A percentile compares a stretch with the other conserved stretches of the same genome.
These are phyloP conservation scores for Chrysanthemum seticuspe DNA, from an alignment of 129 eudicot species.

Conservation along the genomic window DNA sequence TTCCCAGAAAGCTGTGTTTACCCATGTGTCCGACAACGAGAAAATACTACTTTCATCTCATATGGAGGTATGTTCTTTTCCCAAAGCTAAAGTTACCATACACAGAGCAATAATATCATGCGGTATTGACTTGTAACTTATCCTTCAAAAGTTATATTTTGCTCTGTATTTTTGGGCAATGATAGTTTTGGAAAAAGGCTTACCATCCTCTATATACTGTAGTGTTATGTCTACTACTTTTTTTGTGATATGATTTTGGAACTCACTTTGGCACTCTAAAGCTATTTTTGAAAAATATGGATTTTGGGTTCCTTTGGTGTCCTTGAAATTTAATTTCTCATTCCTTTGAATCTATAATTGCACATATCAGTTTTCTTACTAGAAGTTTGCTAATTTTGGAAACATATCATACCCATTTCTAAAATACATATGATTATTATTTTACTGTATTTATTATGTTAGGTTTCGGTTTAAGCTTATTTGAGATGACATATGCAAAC, in stretches of 20 bases:
- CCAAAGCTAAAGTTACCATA: conserved; percentile 18
- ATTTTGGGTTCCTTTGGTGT: conserved; percentile 8
- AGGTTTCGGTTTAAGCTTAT: not conserved
- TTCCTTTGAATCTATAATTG: not conserved
- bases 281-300: not conserved
- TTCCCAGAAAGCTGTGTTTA: conserved; percentile 4
- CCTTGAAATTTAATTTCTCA: no score
- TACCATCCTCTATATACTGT: not conserved
- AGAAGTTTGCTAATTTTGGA: not conserved
- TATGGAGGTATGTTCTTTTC: conserved; percentile 12
- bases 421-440: not conserved
- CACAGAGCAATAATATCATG: conserved; percentile 1
- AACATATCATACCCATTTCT: not conserved
- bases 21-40: not conserved
- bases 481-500: not conserved
- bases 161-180: not conserved
- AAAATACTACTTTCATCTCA: not conserved
- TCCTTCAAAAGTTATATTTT: conserved; percentile 6
- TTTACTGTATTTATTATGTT: not conserved
- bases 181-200: not conserved
- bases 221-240: conserved; percentile 9
- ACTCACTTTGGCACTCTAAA: conserved; percentile 9
- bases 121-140: not conserved
- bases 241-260: conserved; percentile 13
- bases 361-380: not conserved